Evolutionary conservation across 2,329 filamentous ascomycete species (phyloP).

Genomic region (Aureobasidium musti): DNA sequence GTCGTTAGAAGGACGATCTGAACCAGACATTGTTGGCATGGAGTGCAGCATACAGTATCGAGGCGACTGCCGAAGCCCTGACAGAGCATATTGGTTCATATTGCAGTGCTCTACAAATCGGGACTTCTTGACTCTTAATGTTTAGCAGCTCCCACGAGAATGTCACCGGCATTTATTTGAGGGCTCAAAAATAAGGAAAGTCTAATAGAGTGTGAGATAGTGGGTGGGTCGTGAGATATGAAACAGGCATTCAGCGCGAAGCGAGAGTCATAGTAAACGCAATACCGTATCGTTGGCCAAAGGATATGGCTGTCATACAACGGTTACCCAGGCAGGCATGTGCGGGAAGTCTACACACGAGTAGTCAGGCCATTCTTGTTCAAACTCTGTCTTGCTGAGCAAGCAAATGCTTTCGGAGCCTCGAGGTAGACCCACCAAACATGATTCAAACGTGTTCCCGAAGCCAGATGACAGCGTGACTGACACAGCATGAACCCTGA

Average conservation of each 20-base stretch:
- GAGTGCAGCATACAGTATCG: not conserved
- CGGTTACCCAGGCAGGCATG: conserved; percentile 6
- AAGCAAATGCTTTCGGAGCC: not conserved
- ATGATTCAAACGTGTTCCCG: conserved; percentile 6
- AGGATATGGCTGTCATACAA: conserved; percentile 5
- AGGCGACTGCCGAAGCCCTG: not conserved
- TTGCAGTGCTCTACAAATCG: not conserved
- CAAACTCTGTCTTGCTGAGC: conserved; percentile 13
- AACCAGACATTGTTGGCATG: not conserved
- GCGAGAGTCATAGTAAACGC: conserved; percentile 21
- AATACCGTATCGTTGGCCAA: not conserved
- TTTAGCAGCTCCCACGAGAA: not conserved
- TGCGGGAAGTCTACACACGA: conserved; percentile 5
- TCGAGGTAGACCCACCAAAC: not conserved
- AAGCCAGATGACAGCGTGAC: conserved; percentile 8
- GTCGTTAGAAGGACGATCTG: not conserved
- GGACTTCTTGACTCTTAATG: conserved; percentile 1
- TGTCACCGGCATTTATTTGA: conserved; percentile 1
- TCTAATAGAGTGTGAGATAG: conserved; percentile 26
- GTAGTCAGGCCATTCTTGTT: not conserved
- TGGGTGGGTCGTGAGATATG: conserved; percentile 23
- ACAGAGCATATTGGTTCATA: not conserved
- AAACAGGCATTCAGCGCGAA: conserved; percentile 19
- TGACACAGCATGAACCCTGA: conserved; percentile 18
- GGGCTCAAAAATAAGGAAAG: conserved; percentile 3